phyloP scores from a whole-genome alignment of 106 monocot genomes.

The Vanilla planifolia region DNA sequence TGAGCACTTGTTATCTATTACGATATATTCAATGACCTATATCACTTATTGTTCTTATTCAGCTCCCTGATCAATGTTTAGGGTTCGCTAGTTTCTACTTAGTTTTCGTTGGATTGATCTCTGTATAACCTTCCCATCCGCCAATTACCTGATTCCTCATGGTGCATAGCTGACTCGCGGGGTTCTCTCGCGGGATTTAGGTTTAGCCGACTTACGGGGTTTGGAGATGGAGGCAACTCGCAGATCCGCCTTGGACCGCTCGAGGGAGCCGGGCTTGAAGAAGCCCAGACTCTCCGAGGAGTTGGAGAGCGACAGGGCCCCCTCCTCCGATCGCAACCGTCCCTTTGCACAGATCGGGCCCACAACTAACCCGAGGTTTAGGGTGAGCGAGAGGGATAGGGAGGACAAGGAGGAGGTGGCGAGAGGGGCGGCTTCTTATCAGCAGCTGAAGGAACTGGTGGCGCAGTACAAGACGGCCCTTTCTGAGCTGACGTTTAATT shows the following conservation, averaged over 20 bases:
- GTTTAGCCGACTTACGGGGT: background rate
- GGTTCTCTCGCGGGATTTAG: background rate
- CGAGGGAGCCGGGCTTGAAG: conserved; percentile 22
- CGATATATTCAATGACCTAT: too few species aligned
- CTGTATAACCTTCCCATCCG: background rate
- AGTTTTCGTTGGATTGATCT: background rate
- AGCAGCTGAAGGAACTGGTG: conserved; percentile 62
- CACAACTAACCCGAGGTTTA: conserved; percentile 8
- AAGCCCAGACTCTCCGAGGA: conserved; percentile 29
- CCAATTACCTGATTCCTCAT: background rate
- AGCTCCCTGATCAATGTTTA: too few species aligned
- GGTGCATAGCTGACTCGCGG: background rate
- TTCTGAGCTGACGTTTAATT: conserved; percentile 93
- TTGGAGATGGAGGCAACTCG: conserved; percentile 51
- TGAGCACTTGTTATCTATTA: too few species aligned
- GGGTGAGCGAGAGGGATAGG: conserved; percentile 11
- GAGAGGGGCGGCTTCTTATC: conserved; percentile 14
- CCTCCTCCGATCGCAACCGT: conserved; percentile 3
- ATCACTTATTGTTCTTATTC: too few species aligned
- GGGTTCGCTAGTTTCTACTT: background rate
- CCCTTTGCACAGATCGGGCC: background rate
- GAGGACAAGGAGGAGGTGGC: conserved; percentile 15
- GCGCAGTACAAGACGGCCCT: conserved; percentile 81
- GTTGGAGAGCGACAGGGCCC: background rate
- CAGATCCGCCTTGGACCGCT: conserved; percentile 36